Percentiles rank a stretch among this genome's conserved stretches.
phyloP scores from a whole-genome alignment of 768 basidiomycete genomes.

The Boletales sp. region DNA sequence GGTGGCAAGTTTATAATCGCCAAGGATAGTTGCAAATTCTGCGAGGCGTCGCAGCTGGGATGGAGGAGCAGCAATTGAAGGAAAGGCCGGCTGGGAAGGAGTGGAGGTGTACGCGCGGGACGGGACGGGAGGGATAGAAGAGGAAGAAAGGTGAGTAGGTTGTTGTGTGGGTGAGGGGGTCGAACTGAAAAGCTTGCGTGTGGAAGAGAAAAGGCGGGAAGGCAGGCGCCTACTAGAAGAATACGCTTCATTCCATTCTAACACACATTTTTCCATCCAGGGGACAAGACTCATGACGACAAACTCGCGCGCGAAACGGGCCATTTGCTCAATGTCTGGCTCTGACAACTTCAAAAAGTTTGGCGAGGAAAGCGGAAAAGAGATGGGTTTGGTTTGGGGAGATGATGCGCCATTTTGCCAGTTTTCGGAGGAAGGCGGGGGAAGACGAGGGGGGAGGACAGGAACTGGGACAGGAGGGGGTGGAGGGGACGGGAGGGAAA shows the following conservation, averaged over 20 bases:
- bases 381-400: background rate
- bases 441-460: constrained; percentile 61
- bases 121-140: constrained; percentile 34
- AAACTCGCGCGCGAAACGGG: constrained; percentile 82
- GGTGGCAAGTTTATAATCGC: constrained; percentile 83
- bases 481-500: constrained; percentile 57
- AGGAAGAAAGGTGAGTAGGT: constrained; percentile 36
- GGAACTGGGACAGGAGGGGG: constrained; percentile 70
- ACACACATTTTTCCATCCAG: constrained; percentile 93
- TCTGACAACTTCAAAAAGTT: constrained; percentile 54
- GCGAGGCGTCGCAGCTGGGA: constrained; percentile 84
- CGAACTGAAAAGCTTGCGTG: constrained; percentile 77
- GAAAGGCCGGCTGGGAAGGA: constrained; percentile 26
- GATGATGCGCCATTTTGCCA: constrained; percentile 18
- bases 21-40: constrained; percentile 90
- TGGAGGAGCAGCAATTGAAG: constrained; percentile 36
- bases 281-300: constrained; percentile 86
- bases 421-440: constrained; percentile 37
- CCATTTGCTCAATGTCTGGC: constrained; percentile 69
- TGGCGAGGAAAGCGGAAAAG: constrained; percentile 5
- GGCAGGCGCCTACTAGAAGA: constrained; percentile 75
- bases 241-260: constrained; percentile 93
- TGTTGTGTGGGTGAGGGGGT: constrained; percentile 47
- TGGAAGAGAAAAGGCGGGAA: constrained; percentile 82
- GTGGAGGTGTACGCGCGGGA: constrained; percentile 37